phyloP scores from a whole-genome alignment of 2,329 filamentous ascomycete species.

The Aspergillus nomiae region DNA sequence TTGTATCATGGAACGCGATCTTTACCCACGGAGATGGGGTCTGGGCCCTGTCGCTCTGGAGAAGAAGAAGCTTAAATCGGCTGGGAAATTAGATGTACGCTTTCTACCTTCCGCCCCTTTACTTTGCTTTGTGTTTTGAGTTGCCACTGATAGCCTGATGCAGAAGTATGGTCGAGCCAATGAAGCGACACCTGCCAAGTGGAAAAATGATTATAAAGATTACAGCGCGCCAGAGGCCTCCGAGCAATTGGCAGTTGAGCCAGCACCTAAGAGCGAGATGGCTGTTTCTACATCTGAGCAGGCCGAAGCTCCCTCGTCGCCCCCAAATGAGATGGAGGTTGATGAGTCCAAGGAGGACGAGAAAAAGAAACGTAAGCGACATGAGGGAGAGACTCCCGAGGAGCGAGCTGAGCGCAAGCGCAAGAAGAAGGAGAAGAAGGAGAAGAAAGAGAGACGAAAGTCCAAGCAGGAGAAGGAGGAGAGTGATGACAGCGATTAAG shows the following conservation, averaged over 20 bases:
- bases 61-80: slow-evolving; percentile 99
- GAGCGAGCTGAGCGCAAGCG: slow-evolving; percentile 52
- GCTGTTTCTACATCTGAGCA: slow-evolving; percentile 27
- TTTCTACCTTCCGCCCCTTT: background rate
- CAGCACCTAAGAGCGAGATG: slow-evolving; percentile 42
- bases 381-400: slow-evolving; percentile 57
- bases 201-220: slow-evolving; percentile 92
- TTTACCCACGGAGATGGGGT: slow-evolving; percentile 96
- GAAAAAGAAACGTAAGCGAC: slow-evolving; percentile 57
- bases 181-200: slow-evolving; percentile 89
- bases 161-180: slow-evolving; percentile 90
- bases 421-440: slow-evolving; percentile 58
- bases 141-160: slow-evolving; percentile 33
- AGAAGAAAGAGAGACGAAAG: slow-evolving; percentile 72
- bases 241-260: slow-evolving; percentile 49
- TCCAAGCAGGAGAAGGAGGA: slow-evolving; percentile 79
- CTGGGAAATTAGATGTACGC: slow-evolving; percentile 85
- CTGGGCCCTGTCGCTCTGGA: slow-evolving; percentile 88
- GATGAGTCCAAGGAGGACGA: slow-evolving; percentile 48
- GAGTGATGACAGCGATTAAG: slow-evolving; percentile 54
- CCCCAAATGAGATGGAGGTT: slow-evolving; percentile 44
- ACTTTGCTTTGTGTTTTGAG: background rate
- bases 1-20: slow-evolving; percentile 98
- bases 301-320: slow-evolving; percentile 31
- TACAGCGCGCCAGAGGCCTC: slow-evolving; percentile 61